Conservation (phyloP, 31 red algal genomes). For the Asparagopsis taxiformis region DNA sequence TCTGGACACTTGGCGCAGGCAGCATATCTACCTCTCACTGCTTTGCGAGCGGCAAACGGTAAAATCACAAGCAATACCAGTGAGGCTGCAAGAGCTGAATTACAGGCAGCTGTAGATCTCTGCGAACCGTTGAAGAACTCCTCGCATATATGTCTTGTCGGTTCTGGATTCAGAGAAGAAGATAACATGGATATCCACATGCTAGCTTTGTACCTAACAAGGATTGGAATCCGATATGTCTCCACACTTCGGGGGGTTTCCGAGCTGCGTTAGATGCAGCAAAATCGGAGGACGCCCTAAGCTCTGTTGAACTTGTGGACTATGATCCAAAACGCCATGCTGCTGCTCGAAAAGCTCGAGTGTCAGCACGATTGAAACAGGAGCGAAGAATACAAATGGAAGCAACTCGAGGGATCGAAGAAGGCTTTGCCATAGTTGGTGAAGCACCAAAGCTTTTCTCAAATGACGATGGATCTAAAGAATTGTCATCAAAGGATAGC, state of each 20-base stretch:
- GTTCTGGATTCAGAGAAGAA: conserved; percentile 75
- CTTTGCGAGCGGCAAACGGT: conserved; percentile 66
- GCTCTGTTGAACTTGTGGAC: conserved; percentile 76
- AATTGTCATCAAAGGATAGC: neutral
- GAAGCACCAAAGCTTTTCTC: neutral
- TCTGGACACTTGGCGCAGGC: conserved; percentile 88
- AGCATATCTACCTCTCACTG: conserved; percentile 65
- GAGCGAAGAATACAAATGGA: conserved; percentile 20
- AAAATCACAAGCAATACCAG: conserved; percentile 30
- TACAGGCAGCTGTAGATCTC: conserved; percentile 62
- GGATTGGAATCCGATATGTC: conserved; percentile 79
- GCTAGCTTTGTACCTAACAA: conserved; percentile 70
- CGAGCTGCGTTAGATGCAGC: conserved; percentile 43
- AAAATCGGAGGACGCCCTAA: conserved; percentile 45
- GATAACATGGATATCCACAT: conserved; percentile 88
- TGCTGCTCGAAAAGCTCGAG: conserved; percentile 38
- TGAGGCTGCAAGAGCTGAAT: conserved; percentile 38
- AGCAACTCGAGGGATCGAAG: neutral
- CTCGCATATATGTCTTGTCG: conserved; percentile 88
- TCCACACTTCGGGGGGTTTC: conserved; percentile 85
- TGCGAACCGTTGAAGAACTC: conserved; percentile 67
- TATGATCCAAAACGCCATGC: conserved; percentile 52
- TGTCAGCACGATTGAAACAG: conserved; percentile 9
- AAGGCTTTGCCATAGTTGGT: neutral
- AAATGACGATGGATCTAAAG: neutral